These are phyloP conservation scores for Torulaspora indica DNA, from an alignment of 805 yeast genomes.

Conservation along the genomic window DNA sequence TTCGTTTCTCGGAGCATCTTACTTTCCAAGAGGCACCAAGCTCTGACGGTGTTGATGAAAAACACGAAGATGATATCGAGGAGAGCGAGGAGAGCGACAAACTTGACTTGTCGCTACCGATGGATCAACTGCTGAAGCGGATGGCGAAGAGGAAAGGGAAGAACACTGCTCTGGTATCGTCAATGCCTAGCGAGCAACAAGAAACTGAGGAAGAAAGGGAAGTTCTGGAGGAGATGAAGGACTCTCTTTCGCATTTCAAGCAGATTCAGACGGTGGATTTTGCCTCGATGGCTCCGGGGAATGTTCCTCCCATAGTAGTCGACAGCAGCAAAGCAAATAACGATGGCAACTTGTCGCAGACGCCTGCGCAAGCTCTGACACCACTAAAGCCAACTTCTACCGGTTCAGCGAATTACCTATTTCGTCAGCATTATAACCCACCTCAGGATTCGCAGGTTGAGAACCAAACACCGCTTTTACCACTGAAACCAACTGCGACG, in stretches of 20 bases:
- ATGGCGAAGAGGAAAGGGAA: slow-evolving; percentile 34
- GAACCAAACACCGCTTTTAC: slow-evolving; percentile 14
- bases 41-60: slow-evolving; percentile 1
- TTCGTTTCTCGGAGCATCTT: slow-evolving; percentile 66
- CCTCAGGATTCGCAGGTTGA: not conserved
- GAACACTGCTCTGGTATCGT: slow-evolving; percentile 29
- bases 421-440: slow-evolving; percentile 24
- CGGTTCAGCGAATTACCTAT: slow-evolving; percentile 34
- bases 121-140: slow-evolving; percentile 63
- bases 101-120: slow-evolving; percentile 63
- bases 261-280: slow-evolving; percentile 72
- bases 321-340: not conserved
- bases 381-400: slow-evolving; percentile 36
- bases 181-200: slow-evolving; percentile 33
- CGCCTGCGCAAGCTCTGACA: slow-evolving; percentile 20
- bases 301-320: slow-evolving; percentile 4
- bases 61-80: slow-evolving; percentile 17
- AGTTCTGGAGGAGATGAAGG: slow-evolving; percentile 67
- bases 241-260: slow-evolving; percentile 67
- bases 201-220: slow-evolving; percentile 62
- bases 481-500: slow-evolving; percentile 39
- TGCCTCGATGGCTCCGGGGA: slow-evolving; percentile 17
- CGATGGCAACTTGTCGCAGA: not conserved
- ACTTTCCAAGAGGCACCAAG: slow-evolving; percentile 37
- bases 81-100: slow-evolving; percentile 23